Evolutionary conservation across 441 rosid species (phyloP), one percentile per base, ranked within the genome.

Genomic region (Biscutella laevigata): DNA sequence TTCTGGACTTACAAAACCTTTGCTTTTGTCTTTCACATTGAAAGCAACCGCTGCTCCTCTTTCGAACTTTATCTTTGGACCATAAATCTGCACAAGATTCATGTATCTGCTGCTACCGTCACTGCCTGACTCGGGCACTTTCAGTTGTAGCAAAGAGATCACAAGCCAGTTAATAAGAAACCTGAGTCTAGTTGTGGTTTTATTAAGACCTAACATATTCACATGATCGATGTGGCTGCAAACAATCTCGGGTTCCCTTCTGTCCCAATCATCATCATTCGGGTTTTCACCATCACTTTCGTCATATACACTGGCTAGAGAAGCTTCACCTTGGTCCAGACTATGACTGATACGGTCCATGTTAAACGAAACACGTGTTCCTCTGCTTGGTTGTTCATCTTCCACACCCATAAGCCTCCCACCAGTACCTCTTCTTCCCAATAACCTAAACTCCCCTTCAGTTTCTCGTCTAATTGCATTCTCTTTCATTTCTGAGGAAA

Each of bases 21-120:
- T 70, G 69, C 68, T 77, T 48, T 71, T 67, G 64, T 88, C 82
- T 71, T 88, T 77, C 57, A 91, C 64, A 17, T 88, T 88, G 70
- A 91, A 88, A 53, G 96, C 95, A 47, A 91, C 91, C 3, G 96
- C 86, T 22, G 94, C 94, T 59, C 96, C 98, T 68, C 98, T 81
- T 59, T 91, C 96, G 13, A 83, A 91, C 64, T 85, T 91, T 22
- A 91, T 81, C 68, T 91, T 91, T 0, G 98, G 96, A 25, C 98
- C 98, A 60, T 85, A 91, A 7, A 91, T 85, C 51, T 85, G 89
- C 58, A 91, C 94, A 48, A 91, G 95, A 34, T 67, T 71, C 49
- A 65, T 61, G 26, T 78, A 62, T 49, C 70, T 67, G 53, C 67
- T 20, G 8, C 43, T 50, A 25, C 71, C 68, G 48, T 73, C 84